Evolutionary conservation across 768 basidiomycete species (phyloP).

Genomic region (Paxillus rubicundulus): DNA sequence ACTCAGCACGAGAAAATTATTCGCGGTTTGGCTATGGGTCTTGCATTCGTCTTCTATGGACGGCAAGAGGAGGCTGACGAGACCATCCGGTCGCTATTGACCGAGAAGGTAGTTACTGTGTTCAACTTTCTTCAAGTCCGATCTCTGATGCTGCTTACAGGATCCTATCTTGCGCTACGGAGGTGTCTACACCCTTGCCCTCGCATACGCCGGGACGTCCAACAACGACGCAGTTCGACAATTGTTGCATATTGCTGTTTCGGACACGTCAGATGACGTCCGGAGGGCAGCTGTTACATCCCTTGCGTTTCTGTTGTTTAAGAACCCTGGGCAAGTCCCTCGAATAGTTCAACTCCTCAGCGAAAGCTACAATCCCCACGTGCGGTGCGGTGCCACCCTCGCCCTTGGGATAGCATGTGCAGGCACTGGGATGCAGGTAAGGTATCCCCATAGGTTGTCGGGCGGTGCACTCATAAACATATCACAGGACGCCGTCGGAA

Average conservation of each 20-base stretch:
- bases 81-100: constrained; percentile 72
- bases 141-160: constrained; percentile 39
- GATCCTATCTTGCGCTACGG: constrained; percentile 97
- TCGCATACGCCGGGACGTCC: constrained; percentile 95
- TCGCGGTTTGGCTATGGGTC: constrained; percentile 87
- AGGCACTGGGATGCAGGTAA: constrained; percentile 89
- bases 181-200: constrained; percentile 92
- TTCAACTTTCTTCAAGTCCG: neutral
- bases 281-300: constrained; percentile 94
- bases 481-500: constrained; percentile 86
- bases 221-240: constrained; percentile 92
- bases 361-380: constrained; percentile 99
- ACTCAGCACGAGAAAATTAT: constrained; percentile 99
- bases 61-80: constrained; percentile 88
- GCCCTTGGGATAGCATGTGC: constrained; percentile 97
- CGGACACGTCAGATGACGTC: constrained; percentile 97
- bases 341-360: constrained; percentile 94
- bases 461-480: neutral
- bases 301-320: constrained; percentile 94
- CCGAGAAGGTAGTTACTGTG: constrained; percentile 69
- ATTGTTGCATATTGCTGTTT: constrained; percentile 93
- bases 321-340: constrained; percentile 94
- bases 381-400: constrained; percentile 93
- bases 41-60: constrained; percentile 91
- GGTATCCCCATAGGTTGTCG: constrained; percentile 7